Evolutionary conservation across 371 early-diverging fungal genomes (phyloP), one percentile per base, ranked within the genome.

Genomic region (Apophysomyces ossiformis): DNA sequence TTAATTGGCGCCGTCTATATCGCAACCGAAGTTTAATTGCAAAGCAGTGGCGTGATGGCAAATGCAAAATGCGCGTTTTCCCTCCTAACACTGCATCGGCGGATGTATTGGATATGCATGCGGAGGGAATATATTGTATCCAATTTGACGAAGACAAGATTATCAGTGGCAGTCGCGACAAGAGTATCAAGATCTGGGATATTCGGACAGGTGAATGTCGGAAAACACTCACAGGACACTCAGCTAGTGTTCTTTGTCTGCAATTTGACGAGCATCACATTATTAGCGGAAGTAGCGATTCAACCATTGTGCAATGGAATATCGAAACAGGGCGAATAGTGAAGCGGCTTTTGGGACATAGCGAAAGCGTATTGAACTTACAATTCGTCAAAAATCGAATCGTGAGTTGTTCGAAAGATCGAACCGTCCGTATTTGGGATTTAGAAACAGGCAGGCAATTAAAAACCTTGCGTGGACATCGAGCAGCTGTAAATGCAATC

Each of bases 61-160:
- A 75, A 54, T 89, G 81, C 60, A 81, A 79, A 8, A 75, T 84
- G 13, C 76, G 82, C 35, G 76, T 81, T 11, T 84, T 93, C 38
- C 87, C 90, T 46, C 60, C 77, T 1, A 15, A 59, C 47, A 58
- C 63, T 32, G 60, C 57, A n/a, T 9, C 57, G 2, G 47, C 35
- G 58, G 15, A 58, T 2, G 54, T 50, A 26, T 21, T 21, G 54
- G 78, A 80, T 26, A 91, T 96, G 36, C 99, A 99, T 70, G 66
- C 81, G 0, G 99, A 97, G 63, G 90, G 95, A 32, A 93, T 99
- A 38, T 95, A 99, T 67, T 95, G 95, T 69, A 80, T 96, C 12
- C 97, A 94, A 74, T 92, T 92, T 66, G 92, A 93, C 65, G 76
- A 77, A 0, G 61, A 75, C 39, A 84, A 85, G 58, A 77, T 96